Evolutionary conservation across 179 eudicot genomes (phyloP).

Genomic region (Vitellaria paradoxa): DNA sequence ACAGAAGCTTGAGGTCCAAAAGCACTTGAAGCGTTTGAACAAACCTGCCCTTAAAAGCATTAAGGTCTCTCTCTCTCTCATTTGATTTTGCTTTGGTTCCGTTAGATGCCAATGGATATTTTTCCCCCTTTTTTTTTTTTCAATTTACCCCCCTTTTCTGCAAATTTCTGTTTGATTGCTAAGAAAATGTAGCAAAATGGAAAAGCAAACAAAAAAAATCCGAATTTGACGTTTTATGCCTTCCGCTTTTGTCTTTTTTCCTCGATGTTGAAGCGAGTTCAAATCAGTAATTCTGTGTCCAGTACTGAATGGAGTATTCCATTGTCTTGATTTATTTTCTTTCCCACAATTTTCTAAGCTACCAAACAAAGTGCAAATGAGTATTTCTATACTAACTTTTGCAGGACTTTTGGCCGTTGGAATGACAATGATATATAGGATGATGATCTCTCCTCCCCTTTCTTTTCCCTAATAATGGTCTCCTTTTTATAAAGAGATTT

Average conservation of each 20-base stretch:
- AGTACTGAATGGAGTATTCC: neutral
- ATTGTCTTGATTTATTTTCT: neutral
- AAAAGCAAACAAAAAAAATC: neutral
- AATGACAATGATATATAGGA: neutral
- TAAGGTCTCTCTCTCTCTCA: conserved; percentile 33
- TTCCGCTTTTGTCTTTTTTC: neutral
- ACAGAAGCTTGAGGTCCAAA: conserved; percentile 67
- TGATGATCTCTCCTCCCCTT: neutral
- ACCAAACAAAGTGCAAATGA: conserved; percentile 14
- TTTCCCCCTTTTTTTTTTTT: too few relatives aligned
- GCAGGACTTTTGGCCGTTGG: neutral
- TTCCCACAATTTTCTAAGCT: neutral
- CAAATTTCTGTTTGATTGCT: conserved; percentile 4
- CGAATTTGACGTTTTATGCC: neutral
- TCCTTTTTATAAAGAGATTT: neutral
- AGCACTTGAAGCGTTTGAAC: conserved; percentile 80
- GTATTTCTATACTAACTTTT: neutral
- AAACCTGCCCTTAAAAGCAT: conserved; percentile 70
- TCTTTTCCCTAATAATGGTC: conserved; percentile 6
- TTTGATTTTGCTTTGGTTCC: neutral
- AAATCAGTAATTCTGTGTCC: neutral
- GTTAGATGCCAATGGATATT: too few relatives aligned
- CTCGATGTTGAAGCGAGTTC: too few relatives aligned
- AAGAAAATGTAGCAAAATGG: conserved; percentile 4
- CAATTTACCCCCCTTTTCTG: too few relatives aligned